These are phyloP conservation scores for Penicillium verrucosum DNA, from an alignment of 2,329 filamentous ascomycete genomes.

Conservation along the genomic window DNA sequence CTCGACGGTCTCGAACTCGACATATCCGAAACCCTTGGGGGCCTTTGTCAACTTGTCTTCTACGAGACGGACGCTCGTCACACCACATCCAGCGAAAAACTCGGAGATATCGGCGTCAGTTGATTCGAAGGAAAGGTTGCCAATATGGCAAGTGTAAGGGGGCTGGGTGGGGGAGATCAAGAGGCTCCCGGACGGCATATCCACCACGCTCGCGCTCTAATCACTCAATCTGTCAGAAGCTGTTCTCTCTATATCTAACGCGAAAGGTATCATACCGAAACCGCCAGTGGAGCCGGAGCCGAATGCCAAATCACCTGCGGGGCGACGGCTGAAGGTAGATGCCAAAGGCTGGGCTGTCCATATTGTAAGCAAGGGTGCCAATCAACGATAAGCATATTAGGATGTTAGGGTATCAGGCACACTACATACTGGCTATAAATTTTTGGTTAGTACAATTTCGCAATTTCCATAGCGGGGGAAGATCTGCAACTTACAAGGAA, in stretches of 20 bases:
- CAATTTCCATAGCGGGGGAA: conserved; percentile 8
- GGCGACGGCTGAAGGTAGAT: conserved; percentile 50
- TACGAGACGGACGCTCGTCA: conserved; percentile 90
- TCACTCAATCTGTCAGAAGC: conserved; percentile 17
- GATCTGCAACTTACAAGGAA: conserved; percentile 61
- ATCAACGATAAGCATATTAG: conserved; percentile 1
- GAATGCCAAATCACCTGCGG: conserved; percentile 42
- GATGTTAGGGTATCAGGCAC: background rate
- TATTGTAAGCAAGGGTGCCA: conserved; percentile 18
- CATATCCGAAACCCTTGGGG: conserved; percentile 97
- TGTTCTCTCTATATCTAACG: background rate
- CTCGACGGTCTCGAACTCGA: conserved; percentile 84
- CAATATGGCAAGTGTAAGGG: conserved; percentile 91
- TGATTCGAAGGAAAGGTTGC: conserved; percentile 94
- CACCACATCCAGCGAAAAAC: conserved; percentile 80
- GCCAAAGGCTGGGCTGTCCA: conserved; percentile 40
- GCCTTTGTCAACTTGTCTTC: conserved; percentile 92
- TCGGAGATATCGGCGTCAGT: conserved; percentile 77
- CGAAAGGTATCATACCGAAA: conserved; percentile 24
- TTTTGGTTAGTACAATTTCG: conserved; percentile 13
- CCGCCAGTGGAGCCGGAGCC: conserved; percentile 30
- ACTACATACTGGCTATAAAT: conserved; percentile 33
- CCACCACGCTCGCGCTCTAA: conserved; percentile 40
- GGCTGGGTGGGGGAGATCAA: conserved; percentile 89
- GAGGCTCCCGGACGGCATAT: conserved; percentile 58